Evolutionary conservation across 2,329 filamentous ascomycete species (phyloP).

Genomic region (Colletotrichum sp.): DNA sequence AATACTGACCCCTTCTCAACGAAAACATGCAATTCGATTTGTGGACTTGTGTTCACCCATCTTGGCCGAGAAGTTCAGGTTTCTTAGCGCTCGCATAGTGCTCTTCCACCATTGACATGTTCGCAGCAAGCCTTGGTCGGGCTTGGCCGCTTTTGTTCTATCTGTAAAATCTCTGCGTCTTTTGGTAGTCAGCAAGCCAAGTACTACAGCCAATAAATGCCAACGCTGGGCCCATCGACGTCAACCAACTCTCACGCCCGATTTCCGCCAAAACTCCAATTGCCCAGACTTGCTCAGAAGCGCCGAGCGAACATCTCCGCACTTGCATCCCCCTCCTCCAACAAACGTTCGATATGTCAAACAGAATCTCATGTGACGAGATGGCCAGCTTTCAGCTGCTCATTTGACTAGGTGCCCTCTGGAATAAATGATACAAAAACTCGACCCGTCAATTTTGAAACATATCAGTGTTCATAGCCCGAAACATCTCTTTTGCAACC

Average conservation of each 20-base stretch:
- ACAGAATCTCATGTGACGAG: background rate
- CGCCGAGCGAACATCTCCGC: background rate
- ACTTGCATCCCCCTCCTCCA: background rate
- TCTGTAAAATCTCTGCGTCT: background rate
- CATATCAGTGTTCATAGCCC: background rate
- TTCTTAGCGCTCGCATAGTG: background rate
- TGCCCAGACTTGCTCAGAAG: background rate
- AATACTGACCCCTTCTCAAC: background rate
- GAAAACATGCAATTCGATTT: background rate
- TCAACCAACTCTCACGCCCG: background rate
- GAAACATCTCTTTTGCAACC: background rate
- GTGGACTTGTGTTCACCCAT: background rate
- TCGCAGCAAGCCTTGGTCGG: background rate
- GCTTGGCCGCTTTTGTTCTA: background rate
- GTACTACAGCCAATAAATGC: conserved; percentile 14
- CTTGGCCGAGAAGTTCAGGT: background rate
- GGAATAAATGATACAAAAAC: background rate
- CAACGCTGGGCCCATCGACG: conserved; percentile 9
- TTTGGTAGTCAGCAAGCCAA: background rate
- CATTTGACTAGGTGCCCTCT: background rate
- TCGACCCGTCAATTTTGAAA: background rate
- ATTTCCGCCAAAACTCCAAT: background rate
- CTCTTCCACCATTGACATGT: conserved; percentile 4
- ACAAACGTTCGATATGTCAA: background rate
- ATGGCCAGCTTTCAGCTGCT: background rate